Evolutionary conservation across 768 basidiomycete genomes (phyloP).

Genomic region (Trametes meyenii): DNA sequence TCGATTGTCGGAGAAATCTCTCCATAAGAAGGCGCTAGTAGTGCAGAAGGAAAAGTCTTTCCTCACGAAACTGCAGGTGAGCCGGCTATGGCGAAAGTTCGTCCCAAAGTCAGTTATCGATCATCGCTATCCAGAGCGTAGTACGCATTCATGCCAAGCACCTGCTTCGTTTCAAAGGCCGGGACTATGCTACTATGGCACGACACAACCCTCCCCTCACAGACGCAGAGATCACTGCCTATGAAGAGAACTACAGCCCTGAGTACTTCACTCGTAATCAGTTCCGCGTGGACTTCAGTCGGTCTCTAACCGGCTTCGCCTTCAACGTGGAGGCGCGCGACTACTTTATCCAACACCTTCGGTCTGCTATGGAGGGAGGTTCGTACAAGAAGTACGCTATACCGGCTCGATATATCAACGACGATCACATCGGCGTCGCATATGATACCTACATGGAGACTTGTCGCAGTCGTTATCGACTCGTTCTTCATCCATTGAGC

Average conservation of each 20-base stretch:
- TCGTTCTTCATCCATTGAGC: neutral
- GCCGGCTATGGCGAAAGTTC: neutral
- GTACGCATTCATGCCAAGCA: neutral
- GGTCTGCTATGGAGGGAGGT: neutral
- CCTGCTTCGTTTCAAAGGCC: neutral
- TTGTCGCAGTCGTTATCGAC: neutral
- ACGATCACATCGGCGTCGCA: neutral
- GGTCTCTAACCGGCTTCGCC: neutral
- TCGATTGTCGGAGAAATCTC: neutral
- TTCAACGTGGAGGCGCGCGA: constrained; percentile 10
- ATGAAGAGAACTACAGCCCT: neutral
- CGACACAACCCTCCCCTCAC: neutral
- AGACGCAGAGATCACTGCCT: neutral
- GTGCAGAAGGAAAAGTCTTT: neutral
- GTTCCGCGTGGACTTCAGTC: constrained; percentile 3
- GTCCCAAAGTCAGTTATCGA: neutral
- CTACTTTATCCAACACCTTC: constrained; percentile 1
- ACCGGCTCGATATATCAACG: constrained; percentile 1
- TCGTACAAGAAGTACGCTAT: neutral
- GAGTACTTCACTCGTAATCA: neutral
- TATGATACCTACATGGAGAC: constrained; percentile 3
- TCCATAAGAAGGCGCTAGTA: neutral
- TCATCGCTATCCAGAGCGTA: neutral
- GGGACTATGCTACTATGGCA: constrained; percentile 4
- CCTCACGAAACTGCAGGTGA: constrained; percentile 2